These are phyloP conservation scores for Boletus tomentosulus DNA, from an alignment of 768 basidiomycete species.

Conservation along the genomic window DNA sequence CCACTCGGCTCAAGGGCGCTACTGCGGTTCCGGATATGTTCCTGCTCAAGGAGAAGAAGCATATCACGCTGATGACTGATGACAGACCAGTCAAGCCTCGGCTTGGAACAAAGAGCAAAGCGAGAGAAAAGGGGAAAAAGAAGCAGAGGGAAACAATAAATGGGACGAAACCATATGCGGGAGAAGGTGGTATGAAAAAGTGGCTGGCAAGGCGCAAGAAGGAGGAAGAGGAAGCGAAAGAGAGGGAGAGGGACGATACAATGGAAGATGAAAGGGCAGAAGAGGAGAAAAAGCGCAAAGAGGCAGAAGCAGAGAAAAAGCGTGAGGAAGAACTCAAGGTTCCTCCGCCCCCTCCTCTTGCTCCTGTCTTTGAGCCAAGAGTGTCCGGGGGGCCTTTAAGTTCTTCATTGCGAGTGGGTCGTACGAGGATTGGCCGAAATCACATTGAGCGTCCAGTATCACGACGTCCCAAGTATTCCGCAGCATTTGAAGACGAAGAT, in stretches of 20 bases:
- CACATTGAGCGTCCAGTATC: slow-evolving; percentile 57
- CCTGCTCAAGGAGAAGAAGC: slow-evolving; percentile 43
- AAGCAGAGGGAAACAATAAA: slow-evolving; percentile 38
- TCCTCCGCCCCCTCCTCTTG: slow-evolving; percentile 14
- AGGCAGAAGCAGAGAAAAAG: slow-evolving; percentile 16
- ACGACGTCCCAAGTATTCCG: slow-evolving; percentile 59
- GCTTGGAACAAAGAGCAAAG: slow-evolving; percentile 39
- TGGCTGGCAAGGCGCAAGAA: slow-evolving; percentile 58
- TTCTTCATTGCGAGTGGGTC: slow-evolving; percentile 66
- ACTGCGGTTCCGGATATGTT: slow-evolving; percentile 59
- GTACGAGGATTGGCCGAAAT: slow-evolving; percentile 50
- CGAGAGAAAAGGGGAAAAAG: slow-evolving; percentile 35
- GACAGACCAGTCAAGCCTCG: slow-evolving; percentile 49
- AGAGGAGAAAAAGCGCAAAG: slow-evolving; percentile 22
- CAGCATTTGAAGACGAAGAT: slow-evolving; percentile 50
- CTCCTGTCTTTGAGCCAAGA: slow-evolving; percentile 20
- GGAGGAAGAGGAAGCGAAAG: slow-evolving; percentile 49
- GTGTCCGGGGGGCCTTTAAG: slow-evolving; percentile 14
- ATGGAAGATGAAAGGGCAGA: slow-evolving; percentile 33
- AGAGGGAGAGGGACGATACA: slow-evolving; percentile 32
- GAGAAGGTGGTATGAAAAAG: slow-evolving; percentile 76
- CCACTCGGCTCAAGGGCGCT: slow-evolving; percentile 47
- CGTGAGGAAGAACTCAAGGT: slow-evolving; percentile 16
- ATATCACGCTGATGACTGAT: slow-evolving; percentile 55
- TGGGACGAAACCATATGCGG: slow-evolving; percentile 72